A percentile compares a stretch with the other conserved stretches of the same genome.
These are phyloP conservation scores for Candida sojae DNA, from an alignment of 1,139 yeast genomes.

Conservation along the genomic window DNA sequence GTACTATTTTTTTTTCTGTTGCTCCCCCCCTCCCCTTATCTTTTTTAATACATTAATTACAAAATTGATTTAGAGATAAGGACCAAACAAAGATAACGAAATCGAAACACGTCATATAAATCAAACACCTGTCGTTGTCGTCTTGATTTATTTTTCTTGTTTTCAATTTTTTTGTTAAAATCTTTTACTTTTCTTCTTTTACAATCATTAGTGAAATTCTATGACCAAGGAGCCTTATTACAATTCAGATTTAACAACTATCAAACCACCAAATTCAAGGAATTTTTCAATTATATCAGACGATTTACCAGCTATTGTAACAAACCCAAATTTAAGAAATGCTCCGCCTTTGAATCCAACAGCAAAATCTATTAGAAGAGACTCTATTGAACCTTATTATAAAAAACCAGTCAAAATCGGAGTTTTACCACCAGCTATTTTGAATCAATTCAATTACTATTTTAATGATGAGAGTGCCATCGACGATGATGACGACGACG, in stretches of 20 bases:
- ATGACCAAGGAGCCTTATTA: conserved; percentile 16
- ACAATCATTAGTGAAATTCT: background rate
- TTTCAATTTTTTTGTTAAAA: background rate
- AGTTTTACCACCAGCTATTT: conserved; percentile 12
- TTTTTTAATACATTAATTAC: too few species aligned
- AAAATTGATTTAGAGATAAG: background rate
- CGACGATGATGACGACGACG: conserved; percentile 19
- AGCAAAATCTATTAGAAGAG: conserved; percentile 2
- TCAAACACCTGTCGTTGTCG: too few species aligned
- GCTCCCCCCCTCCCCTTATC: too few species aligned
- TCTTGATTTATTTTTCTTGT: too few species aligned
- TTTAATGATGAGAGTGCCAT: conserved; percentile 12
- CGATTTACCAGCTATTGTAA: conserved; percentile 11
- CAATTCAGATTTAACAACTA: conserved; percentile 6
- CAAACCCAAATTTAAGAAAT: conserved; percentile 2
- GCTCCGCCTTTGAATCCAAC: conserved; percentile 6
- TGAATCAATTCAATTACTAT: conserved; percentile 8
- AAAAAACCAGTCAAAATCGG: conserved; percentile 5
- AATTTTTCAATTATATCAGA: conserved; percentile 8
- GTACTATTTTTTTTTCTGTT: too few species aligned
- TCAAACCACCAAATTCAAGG: conserved; percentile 9
- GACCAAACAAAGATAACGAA: background rate
- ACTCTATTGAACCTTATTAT: conserved; percentile 14
- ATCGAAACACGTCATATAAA: background rate
- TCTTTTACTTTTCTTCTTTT: background rate